Evolutionary conservation across 176 grass and related monocot species (phyloP).

Genomic region (Raddia guianensis): DNA sequence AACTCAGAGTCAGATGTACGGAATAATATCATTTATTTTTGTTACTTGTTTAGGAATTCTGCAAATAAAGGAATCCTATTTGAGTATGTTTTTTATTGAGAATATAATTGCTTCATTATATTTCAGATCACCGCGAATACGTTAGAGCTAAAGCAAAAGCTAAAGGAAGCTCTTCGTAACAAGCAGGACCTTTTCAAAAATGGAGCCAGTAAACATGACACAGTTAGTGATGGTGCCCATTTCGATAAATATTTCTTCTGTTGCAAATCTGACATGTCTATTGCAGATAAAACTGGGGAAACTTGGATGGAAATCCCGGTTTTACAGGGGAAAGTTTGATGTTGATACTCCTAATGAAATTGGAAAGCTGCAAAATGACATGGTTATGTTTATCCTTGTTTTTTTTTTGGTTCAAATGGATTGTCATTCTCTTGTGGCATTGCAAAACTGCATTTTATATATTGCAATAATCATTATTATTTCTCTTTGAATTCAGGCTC

Average conservation of each 20-base stretch:
- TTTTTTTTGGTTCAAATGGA: constrained; percentile 35
- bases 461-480: background rate
- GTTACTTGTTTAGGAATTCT: background rate
- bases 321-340: constrained; percentile 58
- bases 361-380: constrained; percentile 37
- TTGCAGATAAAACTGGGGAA: constrained; percentile 51
- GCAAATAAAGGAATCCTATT: background rate
- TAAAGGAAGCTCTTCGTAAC: constrained; percentile 48
- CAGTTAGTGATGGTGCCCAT: constrained; percentile 29
- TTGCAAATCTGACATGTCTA: constrained; percentile 15
- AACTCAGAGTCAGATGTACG: constrained; percentile 35
- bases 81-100: background rate
- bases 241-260: background rate
- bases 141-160: constrained; percentile 26
- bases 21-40: background rate
- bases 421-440: background rate
- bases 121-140: constrained; percentile 51
- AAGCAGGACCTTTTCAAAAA: constrained; percentile 49
- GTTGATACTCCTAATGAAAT: constrained; percentile 42
- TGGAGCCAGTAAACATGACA: constrained; percentile 36
- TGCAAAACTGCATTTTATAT: background rate
- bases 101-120: background rate
- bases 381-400: constrained; percentile 44
- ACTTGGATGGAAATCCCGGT: constrained; percentile 60
- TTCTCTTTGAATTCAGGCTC: constrained; percentile 43